Conservation (phyloP, 768 basidiomycete genomes). For the Tephrocybe sp. region DNA sequence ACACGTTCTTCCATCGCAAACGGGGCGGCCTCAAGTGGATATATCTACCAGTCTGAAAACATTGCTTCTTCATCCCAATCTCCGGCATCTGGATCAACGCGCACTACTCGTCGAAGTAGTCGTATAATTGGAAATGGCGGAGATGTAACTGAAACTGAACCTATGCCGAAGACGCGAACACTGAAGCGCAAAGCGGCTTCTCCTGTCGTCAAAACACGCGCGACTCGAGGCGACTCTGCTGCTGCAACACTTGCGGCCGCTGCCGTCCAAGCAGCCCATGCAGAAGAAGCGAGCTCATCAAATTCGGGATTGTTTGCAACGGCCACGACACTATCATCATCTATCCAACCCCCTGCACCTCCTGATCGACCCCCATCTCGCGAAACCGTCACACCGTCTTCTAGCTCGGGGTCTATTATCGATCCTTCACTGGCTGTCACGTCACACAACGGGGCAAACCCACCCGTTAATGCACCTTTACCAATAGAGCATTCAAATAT, state of each 20-base stretch:
- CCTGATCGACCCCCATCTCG: background rate
- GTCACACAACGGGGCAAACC: background rate
- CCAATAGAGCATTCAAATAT: constrained; percentile 22
- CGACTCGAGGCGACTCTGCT: constrained; percentile 7
- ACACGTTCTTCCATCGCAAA: constrained; percentile 13
- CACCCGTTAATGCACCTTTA: background rate
- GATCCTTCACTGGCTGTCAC: constrained; percentile 15
- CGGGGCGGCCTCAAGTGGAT: background rate
- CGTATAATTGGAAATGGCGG: background rate
- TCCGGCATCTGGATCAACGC: constrained; percentile 10
- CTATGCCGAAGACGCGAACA: constrained; percentile 13
- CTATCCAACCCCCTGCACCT: background rate
- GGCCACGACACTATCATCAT: background rate
- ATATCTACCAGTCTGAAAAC: background rate
- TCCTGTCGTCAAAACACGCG: constrained; percentile 4
- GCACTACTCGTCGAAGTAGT: constrained; percentile 15
- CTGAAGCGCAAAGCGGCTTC: constrained; percentile 11
- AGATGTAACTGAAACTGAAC: constrained; percentile 2
- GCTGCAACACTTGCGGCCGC: constrained; percentile 8
- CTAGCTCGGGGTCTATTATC: constrained; percentile 11
- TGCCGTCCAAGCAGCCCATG: constrained; percentile 8
- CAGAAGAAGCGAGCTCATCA: constrained; percentile 11
- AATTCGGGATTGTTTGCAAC: constrained; percentile 1
- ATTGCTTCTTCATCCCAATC: background rate
- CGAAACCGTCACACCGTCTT: background rate